A percentile compares a stretch with the other conserved stretches of the same genome.
phyloP scores from a whole-genome alignment of 306 rosid genomes.

The Glycyrrhiza uralensis region DNA sequence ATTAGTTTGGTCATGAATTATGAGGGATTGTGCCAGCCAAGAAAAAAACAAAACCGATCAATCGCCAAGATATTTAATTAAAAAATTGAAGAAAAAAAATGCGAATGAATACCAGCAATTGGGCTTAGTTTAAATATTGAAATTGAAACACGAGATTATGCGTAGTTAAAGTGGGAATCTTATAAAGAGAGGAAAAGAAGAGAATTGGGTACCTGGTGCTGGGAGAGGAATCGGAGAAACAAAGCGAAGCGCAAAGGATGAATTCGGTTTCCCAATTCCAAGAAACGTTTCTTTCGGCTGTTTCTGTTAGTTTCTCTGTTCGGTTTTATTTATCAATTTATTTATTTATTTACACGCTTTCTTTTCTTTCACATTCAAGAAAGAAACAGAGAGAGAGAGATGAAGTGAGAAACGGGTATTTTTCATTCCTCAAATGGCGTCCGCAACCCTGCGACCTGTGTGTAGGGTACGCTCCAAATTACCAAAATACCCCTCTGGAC shows the following conservation, averaged over 20 bases:
- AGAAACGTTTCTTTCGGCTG: slow-evolving; percentile 26
- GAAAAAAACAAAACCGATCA: background rate
- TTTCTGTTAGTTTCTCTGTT: background rate
- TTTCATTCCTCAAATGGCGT: slow-evolving; percentile 35
- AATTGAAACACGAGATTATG: slow-evolving; percentile 12
- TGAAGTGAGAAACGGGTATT: background rate
- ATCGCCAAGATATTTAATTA: background rate
- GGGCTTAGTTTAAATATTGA: background rate
- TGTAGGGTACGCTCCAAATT: background rate
- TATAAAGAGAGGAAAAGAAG: background rate
- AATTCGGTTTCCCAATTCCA: background rate
- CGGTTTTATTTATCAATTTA: background rate
- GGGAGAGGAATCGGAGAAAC: slow-evolving; percentile 34
- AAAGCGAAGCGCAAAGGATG: slow-evolving; percentile 23
- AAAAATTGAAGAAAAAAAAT: background rate
- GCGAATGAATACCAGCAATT: background rate
- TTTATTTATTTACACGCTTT: background rate
- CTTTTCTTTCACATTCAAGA: background rate
- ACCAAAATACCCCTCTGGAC: slow-evolving; percentile 35
- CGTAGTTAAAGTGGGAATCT: slow-evolving; percentile 8
- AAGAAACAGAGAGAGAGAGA: background rate
- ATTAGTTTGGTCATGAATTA: slow-evolving; percentile 25
- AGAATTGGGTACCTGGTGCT: slow-evolving; percentile 38
- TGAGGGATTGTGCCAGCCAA: background rate
- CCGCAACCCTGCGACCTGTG: slow-evolving; percentile 12